Conservation (phyloP, 257 asterid genomes). For the Paraleonurus japonicus region DNA sequence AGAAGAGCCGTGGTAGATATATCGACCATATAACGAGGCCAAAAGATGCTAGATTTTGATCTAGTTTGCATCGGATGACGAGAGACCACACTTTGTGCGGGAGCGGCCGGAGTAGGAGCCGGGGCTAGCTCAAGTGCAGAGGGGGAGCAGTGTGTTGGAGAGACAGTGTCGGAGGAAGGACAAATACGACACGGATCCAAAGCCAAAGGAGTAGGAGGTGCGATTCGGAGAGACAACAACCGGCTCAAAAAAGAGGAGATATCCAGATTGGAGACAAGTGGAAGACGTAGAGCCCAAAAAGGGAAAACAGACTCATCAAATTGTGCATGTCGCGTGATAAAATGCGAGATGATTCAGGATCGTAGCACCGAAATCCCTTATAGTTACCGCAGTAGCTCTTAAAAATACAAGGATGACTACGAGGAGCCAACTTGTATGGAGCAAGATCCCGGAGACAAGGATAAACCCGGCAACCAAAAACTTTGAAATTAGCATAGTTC, state of each 20-base stretch:
- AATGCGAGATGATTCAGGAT: background rate
- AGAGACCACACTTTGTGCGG: too few relatives aligned
- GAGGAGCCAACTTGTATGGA: background rate
- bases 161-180: too few relatives aligned
- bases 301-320: background rate
- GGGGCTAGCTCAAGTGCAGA: too few relatives aligned
- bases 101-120: too few relatives aligned
- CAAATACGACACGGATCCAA: too few relatives aligned
- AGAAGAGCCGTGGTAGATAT: background rate
- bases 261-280: background rate
- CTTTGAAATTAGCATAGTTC: background rate
- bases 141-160: too few relatives aligned
- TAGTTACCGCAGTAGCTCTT: background rate
- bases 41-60: background rate
- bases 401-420: background rate
- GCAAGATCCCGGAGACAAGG: background rate
- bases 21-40: background rate
- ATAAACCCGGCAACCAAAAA: background rate
- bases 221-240: background rate
- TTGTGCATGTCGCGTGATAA: background rate
- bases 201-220: too few relatives aligned
- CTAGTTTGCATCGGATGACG: background rate
- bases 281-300: background rate
- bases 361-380: background rate
- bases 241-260: background rate